A percentile compares a stretch with the other conserved stretches of the same genome.
phyloP scores from a whole-genome alignment of 2,329 filamentous ascomycete species.

The Aspergillus novofumigatus region DNA sequence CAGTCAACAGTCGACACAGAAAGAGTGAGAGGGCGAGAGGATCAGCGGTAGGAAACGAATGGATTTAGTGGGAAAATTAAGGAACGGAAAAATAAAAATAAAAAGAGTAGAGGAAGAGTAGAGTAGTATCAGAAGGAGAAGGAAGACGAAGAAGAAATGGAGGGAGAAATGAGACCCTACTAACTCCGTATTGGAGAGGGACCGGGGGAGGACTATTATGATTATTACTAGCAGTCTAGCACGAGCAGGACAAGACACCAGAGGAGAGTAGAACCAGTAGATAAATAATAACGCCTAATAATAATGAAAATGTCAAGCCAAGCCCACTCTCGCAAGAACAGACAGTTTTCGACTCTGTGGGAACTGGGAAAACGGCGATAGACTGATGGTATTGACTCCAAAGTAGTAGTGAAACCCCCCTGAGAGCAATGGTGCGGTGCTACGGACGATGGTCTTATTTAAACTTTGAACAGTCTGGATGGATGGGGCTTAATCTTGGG shows the following conservation, averaged over 20 bases:
- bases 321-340: neutral
- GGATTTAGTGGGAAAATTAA: conserved; percentile 13
- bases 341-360: neutral
- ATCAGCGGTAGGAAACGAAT: conserved; percentile 1
- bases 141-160: conserved; percentile 4
- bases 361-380: neutral
- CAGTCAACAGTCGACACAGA: neutral
- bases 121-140: conserved; percentile 14
- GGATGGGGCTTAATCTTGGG: neutral
- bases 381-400: neutral
- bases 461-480: neutral
- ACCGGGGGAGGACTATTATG: neutral
- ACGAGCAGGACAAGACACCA: neutral
- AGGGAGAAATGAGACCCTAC: conserved; percentile 1
- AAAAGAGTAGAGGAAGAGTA: conserved; percentile 11
- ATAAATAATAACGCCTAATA: neutral
- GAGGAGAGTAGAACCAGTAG: neutral
- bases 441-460: neutral
- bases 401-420: neutral
- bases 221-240: neutral
- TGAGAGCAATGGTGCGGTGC: neutral
- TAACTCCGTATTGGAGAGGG: conserved; percentile 7
- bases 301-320: neutral
- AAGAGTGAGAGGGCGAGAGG: conserved; percentile 4
- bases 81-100: conserved; percentile 9